Base-by-base conservation (phyloP, 2,329 filamentous ascomycete genomes). In the Apiospora saccharicola region DNA sequence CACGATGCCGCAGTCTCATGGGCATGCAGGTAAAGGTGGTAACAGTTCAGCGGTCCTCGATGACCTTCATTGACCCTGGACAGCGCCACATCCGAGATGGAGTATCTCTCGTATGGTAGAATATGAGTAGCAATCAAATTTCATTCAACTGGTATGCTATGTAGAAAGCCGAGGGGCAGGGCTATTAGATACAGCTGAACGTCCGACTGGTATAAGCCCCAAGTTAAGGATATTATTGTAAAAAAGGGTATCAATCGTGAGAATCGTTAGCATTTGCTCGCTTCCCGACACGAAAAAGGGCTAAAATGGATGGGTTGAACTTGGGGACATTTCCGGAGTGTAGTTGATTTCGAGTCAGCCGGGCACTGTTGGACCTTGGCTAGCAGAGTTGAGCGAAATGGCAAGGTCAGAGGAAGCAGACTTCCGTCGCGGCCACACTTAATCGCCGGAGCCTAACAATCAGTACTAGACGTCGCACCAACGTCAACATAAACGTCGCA, bases 391-490 rank as follows among this genome's bases (percentile, higher is more conserved):
- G 57, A 41, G 22, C 3, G 19, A 64, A 14, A 64, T 19, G 34
- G 12, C 34, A 41, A 10, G 5, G 30, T 13, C 19, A 64, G 57
- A 64, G 57, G 57, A 64, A 64, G 57, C 57, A 64, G 30, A 64
- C 57, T 64, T 41, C 57, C 57, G 57, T 41, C 57, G 34, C 57
- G 19, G 34, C 57, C 57, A 64, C 34, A 64, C 34, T 41, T 41
- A 64, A 41, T 64, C 19, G 34, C 57, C 57, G 34, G 22, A 41
- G 6, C 34, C 10, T 64, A 64, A 34, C 34, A 64, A 64, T 64
- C 57, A 41, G 57, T 64, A 19, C 34, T 24, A 64, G 57, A 64
- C 22, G 22, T 34, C 57, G 34, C 34, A 64, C 34, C 22, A 14
- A 41, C 22, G 34, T 64, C 19, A 34, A 41, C 57, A 64, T 61